Evolutionary conservation across 2,329 filamentous ascomycete species (phyloP).

Genomic region (Colletotrichum sidae): DNA sequence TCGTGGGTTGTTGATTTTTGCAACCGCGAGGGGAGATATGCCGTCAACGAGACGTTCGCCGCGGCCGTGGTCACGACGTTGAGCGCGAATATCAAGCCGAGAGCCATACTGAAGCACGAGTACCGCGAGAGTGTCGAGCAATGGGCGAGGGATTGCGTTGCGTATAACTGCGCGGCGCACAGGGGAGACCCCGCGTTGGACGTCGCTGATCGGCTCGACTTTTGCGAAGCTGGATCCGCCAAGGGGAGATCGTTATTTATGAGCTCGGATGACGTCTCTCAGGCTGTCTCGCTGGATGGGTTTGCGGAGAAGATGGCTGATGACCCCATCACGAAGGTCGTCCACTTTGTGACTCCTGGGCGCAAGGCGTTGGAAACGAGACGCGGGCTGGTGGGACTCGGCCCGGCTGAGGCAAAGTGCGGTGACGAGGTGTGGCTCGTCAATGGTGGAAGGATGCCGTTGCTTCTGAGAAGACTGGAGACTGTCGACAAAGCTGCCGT

Average conservation of each 20-base stretch:
- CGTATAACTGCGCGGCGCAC: neutral
- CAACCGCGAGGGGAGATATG: neutral
- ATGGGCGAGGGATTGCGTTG: conserved; percentile 17
- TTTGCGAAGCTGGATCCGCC: neutral
- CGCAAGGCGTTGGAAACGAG: conserved; percentile 8
- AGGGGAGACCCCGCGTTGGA: neutral
- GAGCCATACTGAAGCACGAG: neutral
- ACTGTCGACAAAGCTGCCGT: neutral
- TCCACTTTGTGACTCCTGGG: conserved; percentile 4
- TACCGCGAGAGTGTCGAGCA: neutral
- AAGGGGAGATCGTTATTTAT: neutral
- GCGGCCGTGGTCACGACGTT: conserved; percentile 16
- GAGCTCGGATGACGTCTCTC: neutral
- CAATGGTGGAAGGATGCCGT: conserved; percentile 18
- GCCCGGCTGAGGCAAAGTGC: neutral
- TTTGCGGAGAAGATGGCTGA: neutral
- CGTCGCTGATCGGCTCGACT: too few relatives aligned
- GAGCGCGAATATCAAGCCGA: conserved; percentile 3
- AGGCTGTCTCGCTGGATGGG: neutral
- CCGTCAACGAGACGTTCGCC: neutral
- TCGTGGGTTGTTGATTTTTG: conserved; percentile 19
- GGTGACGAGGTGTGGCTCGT: conserved; percentile 27
- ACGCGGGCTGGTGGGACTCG: neutral
- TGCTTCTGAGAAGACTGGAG: conserved; percentile 5
- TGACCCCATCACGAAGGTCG: conserved; percentile 5